Evolutionary conservation across 2,329 filamentous ascomycete genomes (phyloP).

Genomic region (Ilyonectria destructans): DNA sequence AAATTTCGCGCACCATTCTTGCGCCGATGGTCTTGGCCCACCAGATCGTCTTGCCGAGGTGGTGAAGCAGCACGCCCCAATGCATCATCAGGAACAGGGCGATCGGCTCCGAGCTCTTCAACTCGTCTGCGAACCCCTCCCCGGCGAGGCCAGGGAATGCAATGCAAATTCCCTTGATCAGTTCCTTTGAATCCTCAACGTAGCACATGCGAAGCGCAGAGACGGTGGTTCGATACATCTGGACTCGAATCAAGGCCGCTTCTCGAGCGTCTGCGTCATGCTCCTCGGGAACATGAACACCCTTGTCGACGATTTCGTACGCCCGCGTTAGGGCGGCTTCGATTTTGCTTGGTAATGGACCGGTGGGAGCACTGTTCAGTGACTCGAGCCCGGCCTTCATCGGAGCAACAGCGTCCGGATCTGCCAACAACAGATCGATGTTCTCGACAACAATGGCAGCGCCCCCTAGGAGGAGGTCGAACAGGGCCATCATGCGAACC

Average conservation of each 20-base stretch:
- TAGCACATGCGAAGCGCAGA: conserved; percentile 55
- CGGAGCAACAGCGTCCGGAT: conserved; percentile 10
- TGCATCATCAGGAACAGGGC: conserved; percentile 57
- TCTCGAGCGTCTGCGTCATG: neutral
- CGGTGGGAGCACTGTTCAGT: neutral
- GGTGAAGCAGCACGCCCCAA: conserved; percentile 56
- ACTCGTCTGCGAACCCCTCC: conserved; percentile 49
- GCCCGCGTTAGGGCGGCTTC: conserved; percentile 36
- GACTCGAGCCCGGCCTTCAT: conserved; percentile 19
- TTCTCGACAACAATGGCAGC: conserved; percentile 38
- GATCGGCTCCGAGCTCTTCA: conserved; percentile 54
- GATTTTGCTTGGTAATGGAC: neutral
- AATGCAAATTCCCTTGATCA: conserved; percentile 52
- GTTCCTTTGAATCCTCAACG: conserved; percentile 53
- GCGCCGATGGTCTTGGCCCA: conserved; percentile 45
- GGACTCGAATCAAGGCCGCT: conserved; percentile 17
- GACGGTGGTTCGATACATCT: conserved; percentile 41
- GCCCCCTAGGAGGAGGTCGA: conserved; percentile 43
- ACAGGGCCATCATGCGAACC: conserved; percentile 38
- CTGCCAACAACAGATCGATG: conserved; percentile 35
- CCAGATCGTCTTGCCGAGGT: conserved; percentile 44
- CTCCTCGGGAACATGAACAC: conserved; percentile 7
- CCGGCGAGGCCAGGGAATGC: conserved; percentile 52
- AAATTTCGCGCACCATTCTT: conserved; percentile 44
- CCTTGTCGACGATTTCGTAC: conserved; percentile 36